phyloP scores from a whole-genome alignment of 2,329 filamentous ascomycete genomes.

The Cytospora paraplurivora region DNA sequence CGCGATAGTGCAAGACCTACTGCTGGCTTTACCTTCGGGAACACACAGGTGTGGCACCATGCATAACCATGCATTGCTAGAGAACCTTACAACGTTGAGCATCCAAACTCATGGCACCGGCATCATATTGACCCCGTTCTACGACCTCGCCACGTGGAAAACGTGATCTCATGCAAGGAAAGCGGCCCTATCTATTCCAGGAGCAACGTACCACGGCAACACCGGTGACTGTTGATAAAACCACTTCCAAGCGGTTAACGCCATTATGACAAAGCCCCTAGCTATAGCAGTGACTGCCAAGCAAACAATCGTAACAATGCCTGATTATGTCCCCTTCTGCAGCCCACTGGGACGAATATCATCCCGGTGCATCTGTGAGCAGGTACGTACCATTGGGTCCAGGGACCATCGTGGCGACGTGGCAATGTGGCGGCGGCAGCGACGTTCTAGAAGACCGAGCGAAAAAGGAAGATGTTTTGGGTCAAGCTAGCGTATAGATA shows the following conservation, averaged over 20 bases:
- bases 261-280: no score
- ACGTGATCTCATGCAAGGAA: conserved; percentile 3
- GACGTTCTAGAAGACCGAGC: conserved; percentile 21
- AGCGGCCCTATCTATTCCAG: background rate
- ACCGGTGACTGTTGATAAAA: background rate
- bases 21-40: background rate
- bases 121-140: background rate
- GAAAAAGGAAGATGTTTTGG: background rate
- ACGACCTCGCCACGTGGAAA: conserved; percentile 25
- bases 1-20: background rate
- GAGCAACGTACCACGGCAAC: background rate
- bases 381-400: background rate
- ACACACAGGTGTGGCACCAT: background rate
- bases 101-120: conserved; percentile 3
- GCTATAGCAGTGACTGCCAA: no score
- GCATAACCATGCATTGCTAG: background rate
- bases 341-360: no score
- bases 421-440: background rate
- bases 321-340: background rate
- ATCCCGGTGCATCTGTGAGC: background rate
- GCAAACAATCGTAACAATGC: no score
- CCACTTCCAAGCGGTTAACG: no score
- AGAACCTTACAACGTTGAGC: background rate
- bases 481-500: background rate
- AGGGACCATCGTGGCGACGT: background rate